Evolutionary conservation across 2,329 filamentous ascomycete genomes (phyloP), one percentile per base, ranked within the genome.

Genomic region (Hypoxylon sp.): DNA sequence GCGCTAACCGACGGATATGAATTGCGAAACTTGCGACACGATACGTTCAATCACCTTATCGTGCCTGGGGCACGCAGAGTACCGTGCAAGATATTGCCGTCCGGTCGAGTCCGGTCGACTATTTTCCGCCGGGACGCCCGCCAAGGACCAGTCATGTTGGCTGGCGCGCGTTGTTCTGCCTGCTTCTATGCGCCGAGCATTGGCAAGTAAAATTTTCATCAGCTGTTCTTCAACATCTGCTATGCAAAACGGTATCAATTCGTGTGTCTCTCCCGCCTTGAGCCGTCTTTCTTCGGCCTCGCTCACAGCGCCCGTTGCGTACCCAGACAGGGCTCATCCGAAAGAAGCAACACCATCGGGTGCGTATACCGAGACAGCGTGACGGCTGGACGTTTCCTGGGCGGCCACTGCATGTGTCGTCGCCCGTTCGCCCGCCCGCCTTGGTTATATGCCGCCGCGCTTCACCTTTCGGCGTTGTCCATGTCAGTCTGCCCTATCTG

Each of bases 151-250:
- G 13, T 46, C 58, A 64, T 64, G 48, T 59, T 47, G 58, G 38
- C 31, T 54, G 40, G 37, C 47, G 54, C 58, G 47, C 52, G 24
- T 54, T 18, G 52, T 23, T 38, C 35, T 53, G 52, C n/a, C n/a
- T n/a, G n/a, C n/a, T n/a, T n/a, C n/a, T n/a, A 51, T 48, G 58
- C 58, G 58, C 58, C 61, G 41, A 64, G 58, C 58, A 62, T 62
- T 59, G 61, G 58, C 58, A 40, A 48, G 23, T 48, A 31, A 31
- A 52, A 52, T 31, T 60, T 38, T 41, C 48, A 52, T 23, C 18
- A 56, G 58, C 51, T 57, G 51, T 56, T 51, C 38, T 51, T 54
- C 35, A 55, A 55, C 38, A 47, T 38, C 21, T 60, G 41, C 48
- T 55, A 54, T 43, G 18, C 45, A 49, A 43, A 24, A 7, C 5